phyloP scores from a whole-genome alignment of 1,284 basidiomycete genomes.

The Microbotryomycetes sp. region DNA sequence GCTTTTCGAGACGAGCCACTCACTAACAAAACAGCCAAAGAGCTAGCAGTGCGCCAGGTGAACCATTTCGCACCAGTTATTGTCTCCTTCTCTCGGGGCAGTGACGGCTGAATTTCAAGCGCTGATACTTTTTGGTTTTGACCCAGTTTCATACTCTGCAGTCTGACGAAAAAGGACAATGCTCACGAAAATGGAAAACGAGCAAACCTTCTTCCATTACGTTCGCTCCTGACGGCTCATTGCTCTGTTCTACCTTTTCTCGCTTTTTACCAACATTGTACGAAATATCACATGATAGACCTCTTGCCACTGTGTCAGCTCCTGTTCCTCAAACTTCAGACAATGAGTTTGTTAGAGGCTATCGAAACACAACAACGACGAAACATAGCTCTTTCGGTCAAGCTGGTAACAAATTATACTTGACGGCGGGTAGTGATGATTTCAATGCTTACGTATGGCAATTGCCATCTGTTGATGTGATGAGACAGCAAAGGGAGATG shows the following conservation, averaged over 20 bases:
- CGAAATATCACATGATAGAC: constrained; percentile 55
- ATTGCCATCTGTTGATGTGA: constrained; percentile 51
- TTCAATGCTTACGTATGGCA: constrained; percentile 74
- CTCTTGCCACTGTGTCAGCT: constrained; percentile 54
- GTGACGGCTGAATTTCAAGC: too few species aligned
- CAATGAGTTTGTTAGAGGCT: constrained; percentile 47
- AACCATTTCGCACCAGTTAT: too few species aligned
- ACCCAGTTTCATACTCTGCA: background rate
- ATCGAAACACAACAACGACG: constrained; percentile 66
- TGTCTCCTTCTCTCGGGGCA: too few species aligned
- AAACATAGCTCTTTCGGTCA: constrained; percentile 66
- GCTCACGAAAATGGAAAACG: constrained; percentile 8
- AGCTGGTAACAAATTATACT: constrained; percentile 50
- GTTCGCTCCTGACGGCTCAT: constrained; percentile 46
- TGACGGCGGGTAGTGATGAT: constrained; percentile 67
- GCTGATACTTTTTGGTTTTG: too few species aligned
- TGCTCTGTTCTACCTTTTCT: constrained; percentile 13
- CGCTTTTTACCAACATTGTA: constrained; percentile 61
- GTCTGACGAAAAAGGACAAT: background rate
- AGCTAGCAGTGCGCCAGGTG: constrained; percentile 15
- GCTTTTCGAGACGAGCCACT: constrained; percentile 47
- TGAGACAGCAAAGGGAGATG: constrained; percentile 55
- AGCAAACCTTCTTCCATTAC: constrained; percentile 8
- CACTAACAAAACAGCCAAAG: background rate
- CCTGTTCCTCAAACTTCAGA: background rate